phyloP scores from a whole-genome alignment of 2,329 filamentous ascomycete species.

The Alternaria gansuensis region DNA sequence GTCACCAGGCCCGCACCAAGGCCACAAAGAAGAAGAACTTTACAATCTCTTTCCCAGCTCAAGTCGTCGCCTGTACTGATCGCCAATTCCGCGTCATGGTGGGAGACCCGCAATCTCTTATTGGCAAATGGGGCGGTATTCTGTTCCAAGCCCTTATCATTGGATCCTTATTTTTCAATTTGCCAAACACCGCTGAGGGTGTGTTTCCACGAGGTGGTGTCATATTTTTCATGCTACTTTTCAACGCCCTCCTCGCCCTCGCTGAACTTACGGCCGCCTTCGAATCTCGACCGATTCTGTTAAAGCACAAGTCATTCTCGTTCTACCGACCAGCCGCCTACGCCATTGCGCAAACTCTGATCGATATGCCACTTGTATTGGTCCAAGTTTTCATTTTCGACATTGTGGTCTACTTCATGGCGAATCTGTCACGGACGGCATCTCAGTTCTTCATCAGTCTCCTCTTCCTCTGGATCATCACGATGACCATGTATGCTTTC shows the following conservation, averaged over 20 bases:
- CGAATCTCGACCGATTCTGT: conserved; percentile 68
- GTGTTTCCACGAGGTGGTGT: conserved; percentile 69
- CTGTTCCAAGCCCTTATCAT: conserved; percentile 54
- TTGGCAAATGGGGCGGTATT: conserved; percentile 57
- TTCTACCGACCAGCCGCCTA: conserved; percentile 72
- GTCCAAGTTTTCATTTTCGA: conserved; percentile 68
- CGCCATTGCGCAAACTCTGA: conserved; percentile 65
- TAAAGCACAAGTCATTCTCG: conserved; percentile 75
- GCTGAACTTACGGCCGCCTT: conserved; percentile 70
- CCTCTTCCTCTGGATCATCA: conserved; percentile 68
- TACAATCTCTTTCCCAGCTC: conserved; percentile 51
- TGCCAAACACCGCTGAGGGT: conserved; percentile 62
- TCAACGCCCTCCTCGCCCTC: conserved; percentile 69
- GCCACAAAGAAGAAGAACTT: conserved; percentile 55
- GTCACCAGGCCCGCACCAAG: conserved; percentile 44
- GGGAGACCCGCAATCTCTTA: conserved; percentile 61
- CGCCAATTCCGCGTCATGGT: conserved; percentile 62
- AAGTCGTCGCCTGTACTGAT: conserved; percentile 53
- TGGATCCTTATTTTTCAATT: conserved; percentile 62
- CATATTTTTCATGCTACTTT: conserved; percentile 68
- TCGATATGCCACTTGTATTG: conserved; percentile 66
- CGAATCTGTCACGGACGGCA: conserved; percentile 63
- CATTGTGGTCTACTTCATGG: conserved; percentile 70
- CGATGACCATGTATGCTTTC: conserved; percentile 56
- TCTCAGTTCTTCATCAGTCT: conserved; percentile 71